phyloP scores from a whole-genome alignment of 169 alveolate species.

The Pseudocohnilembus persalinus region DNA sequence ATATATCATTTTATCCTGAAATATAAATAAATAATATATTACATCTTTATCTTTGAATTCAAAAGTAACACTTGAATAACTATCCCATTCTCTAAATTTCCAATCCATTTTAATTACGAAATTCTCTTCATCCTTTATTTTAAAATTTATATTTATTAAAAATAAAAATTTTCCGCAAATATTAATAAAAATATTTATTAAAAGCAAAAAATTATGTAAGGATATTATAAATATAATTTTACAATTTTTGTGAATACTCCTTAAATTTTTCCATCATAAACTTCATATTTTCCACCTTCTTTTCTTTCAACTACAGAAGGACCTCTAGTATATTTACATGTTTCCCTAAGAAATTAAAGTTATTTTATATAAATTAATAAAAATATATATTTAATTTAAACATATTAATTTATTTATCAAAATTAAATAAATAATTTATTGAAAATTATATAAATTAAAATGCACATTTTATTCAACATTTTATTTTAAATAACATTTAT shows the following conservation, averaged over 20 bases:
- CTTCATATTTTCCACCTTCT: not conserved
- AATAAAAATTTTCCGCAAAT: too few relatives aligned
- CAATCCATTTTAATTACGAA: not conserved
- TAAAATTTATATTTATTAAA: too few relatives aligned
- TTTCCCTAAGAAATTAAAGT: not conserved
- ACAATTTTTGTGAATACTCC: not conserved
- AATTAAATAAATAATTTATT: not conserved
- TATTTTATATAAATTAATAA: too few relatives aligned
- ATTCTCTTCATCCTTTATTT: not conserved
- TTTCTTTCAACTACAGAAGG: not conserved
- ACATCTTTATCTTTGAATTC: not conserved
- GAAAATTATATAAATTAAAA: too few relatives aligned
- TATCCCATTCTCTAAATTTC: not conserved
- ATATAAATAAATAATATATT: not conserved
- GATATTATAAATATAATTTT: not conserved
- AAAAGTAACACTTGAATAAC: not conserved
- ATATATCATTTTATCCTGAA: too few relatives aligned
- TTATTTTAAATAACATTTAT: too few relatives aligned
- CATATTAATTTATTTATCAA: not conserved
- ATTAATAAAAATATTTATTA: too few relatives aligned
- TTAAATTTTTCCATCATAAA: constrained; percentile 1
- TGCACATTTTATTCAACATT: too few relatives aligned
- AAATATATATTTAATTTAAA: not conserved
- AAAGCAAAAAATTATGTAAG: not conserved
- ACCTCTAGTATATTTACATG: not conserved